Base-by-base conservation (phyloP, 108 stramenopile species). In the Pseudonitzschia multistriata region DNA sequence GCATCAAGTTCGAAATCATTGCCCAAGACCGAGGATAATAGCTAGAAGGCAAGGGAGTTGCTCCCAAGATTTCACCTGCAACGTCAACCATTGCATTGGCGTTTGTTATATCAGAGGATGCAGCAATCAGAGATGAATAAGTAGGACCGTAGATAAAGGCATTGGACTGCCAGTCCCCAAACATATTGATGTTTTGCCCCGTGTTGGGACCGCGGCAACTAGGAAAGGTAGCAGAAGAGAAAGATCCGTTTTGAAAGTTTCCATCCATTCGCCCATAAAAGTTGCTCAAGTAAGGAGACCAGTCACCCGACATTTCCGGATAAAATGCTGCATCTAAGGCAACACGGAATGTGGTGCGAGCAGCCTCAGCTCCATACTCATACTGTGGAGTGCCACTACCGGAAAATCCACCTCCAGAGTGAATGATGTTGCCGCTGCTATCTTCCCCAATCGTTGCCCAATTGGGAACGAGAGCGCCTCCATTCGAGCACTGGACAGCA, bases 351-450 rank as follows among this genome's bases (percentile, higher is more conserved):
- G 64, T 76, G 4, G 70, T 62, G 11, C 74, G 47, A 28, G 63
- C 52, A 17, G 74, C 74, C 33, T 76, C 74, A 1, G 69, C 47
- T 10, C 74, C 74, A 39, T 65, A 76, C 30, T 70, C 69, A 34
- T 71, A 69, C 19, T 76, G 74, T 7, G 74, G 69, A 22, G 74
- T 76, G 11, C 74, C 74, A 13, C 54, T 57, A 17, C 74, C 74
- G 25, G 69, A 66, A 37, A 76, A 76, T 2, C 37, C 29, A 13
- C 61, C 74, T 24, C 59, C 61, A 33, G 67, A 47, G 19, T 76
- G 62, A 30, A 40, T 35, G 31, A 74, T 59, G 2, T 30, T 47
- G 19, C 42, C 39, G 17, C 17, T 45, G 1, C 55, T 30, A 22
- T 28, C 42, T 14, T 47, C 35, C 14, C 47, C 54, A 34, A 77